phyloP scores from a whole-genome alignment of 345 rosid genomes.

The Eucalyptus fibrosa region DNA sequence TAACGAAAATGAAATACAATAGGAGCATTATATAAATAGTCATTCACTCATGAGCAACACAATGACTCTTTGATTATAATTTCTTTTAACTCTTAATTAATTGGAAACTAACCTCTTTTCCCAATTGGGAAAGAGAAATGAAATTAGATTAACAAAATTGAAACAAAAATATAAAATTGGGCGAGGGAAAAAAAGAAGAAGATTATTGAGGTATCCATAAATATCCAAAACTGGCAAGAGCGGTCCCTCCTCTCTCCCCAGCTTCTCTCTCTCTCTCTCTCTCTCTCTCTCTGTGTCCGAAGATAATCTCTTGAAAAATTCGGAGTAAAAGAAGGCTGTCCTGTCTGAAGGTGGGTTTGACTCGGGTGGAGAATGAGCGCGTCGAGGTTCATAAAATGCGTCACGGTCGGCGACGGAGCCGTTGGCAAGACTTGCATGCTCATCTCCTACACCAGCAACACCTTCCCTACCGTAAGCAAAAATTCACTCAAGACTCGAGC shows the following conservation, averaged over 20 bases:
- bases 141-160: not conserved
- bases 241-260: not conserved
- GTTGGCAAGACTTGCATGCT: slow-evolving; percentile 84
- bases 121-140: not conserved
- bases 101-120: not conserved
- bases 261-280: not conserved
- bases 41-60: not conserved
- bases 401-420: slow-evolving; percentile 76
- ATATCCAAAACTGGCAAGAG: not conserved
- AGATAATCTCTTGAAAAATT: not conserved
- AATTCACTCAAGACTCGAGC: not conserved
- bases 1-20: not conserved
- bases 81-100: not conserved
- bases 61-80: not conserved
- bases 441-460: slow-evolving; percentile 71
- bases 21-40: not conserved
- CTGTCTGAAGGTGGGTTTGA: not conserved
- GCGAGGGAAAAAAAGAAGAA: not conserved
- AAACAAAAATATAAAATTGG: not conserved
- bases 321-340: not conserved
- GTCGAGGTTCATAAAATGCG: slow-evolving; percentile 74
- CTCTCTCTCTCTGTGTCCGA: not conserved
- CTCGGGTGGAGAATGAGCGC: slow-evolving; percentile 32
- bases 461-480: slow-evolving; percentile 55
- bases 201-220: not conserved